Evolutionary conservation across 345 rosid species (phyloP).

Genomic region (Raphanus raphanistrum): DNA sequence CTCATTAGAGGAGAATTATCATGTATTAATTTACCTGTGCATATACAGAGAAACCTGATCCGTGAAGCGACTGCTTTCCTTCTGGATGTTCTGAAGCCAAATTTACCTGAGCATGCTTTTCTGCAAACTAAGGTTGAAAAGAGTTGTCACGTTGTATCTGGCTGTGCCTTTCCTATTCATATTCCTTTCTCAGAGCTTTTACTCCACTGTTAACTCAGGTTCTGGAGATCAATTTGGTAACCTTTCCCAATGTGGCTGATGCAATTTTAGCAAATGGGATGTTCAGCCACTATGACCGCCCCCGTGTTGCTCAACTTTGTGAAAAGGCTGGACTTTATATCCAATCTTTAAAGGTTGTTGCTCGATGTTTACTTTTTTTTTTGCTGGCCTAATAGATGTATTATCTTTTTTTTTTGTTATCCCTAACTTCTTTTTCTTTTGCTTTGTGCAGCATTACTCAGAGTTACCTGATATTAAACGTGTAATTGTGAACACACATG

Average conservation of each 20-base stretch:
- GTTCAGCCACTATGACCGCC: slow-evolving; percentile 99
- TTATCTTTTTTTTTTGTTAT: neutral
- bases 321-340: slow-evolving; percentile 97
- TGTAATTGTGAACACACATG: slow-evolving; percentile 99
- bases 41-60: slow-evolving; percentile 84
- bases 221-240: slow-evolving; percentile 95
- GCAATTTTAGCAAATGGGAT: slow-evolving; percentile 99
- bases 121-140: slow-evolving; percentile 84
- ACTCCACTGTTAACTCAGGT: slow-evolving; percentile 54
- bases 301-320: slow-evolving; percentile 96
- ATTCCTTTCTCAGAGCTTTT: slow-evolving; percentile 27
- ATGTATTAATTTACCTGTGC: slow-evolving; percentile 10
- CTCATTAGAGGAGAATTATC: slow-evolving; percentile 11
- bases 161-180: slow-evolving; percentile 7
- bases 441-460: slow-evolving; percentile 79
- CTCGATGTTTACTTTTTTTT: slow-evolving; percentile 9
- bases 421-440: slow-evolving; percentile 28
- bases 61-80: slow-evolving; percentile 99
- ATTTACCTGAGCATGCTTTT: slow-evolving; percentile 90
- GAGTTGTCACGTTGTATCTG: slow-evolving; percentile 12
- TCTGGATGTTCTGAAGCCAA: slow-evolving; percentile 94
- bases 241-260: slow-evolving; percentile 99
- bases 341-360: slow-evolving; percentile 78
- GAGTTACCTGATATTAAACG: slow-evolving; percentile 99
- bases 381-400: slow-evolving; percentile 6